These are phyloP conservation scores for Suillus bovinus DNA, from an alignment of 768 basidiomycete species.

Conservation along the genomic window DNA sequence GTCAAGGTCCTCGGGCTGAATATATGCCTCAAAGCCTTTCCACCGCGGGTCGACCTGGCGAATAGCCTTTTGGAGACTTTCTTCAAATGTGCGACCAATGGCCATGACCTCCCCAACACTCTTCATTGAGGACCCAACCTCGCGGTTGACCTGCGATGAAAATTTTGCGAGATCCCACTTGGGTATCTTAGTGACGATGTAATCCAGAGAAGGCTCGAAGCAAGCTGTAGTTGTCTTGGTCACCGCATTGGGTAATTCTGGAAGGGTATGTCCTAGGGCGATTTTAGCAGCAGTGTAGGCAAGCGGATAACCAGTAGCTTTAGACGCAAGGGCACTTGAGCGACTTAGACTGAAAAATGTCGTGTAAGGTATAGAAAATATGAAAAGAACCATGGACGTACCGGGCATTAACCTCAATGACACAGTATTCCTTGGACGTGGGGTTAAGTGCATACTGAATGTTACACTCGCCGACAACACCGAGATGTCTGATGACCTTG, in stretches of 20 bases:
- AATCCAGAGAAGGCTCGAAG: constrained; percentile 98
- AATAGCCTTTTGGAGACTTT: constrained; percentile 97
- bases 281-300: constrained; percentile 99
- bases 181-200: constrained; percentile 99
- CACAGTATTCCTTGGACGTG: constrained; percentile 89
- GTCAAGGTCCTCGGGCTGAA: constrained; percentile 84
- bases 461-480: constrained; percentile 93
- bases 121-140: constrained; percentile 98
- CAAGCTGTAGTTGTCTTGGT: constrained; percentile 99
- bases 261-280: constrained; percentile 94
- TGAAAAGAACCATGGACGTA: constrained; percentile 24
- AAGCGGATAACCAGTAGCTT: constrained; percentile 98
- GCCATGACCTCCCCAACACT: constrained; percentile 99
- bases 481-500: constrained; percentile 90
- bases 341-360: constrained; percentile 59
- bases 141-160: constrained; percentile 88
- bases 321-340: constrained; percentile 94
- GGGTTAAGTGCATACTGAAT: constrained; percentile 99
- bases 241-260: constrained; percentile 97
- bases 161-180: constrained; percentile 99
- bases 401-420: constrained; percentile 98
- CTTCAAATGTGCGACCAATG: constrained; percentile 98
- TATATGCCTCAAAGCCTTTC: constrained; percentile 96
- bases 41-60: constrained; percentile 97
- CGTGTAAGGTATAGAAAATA: constrained; percentile 2